Conservation (phyloP, 257 asterid species). For the Datura wrightii region DNA sequence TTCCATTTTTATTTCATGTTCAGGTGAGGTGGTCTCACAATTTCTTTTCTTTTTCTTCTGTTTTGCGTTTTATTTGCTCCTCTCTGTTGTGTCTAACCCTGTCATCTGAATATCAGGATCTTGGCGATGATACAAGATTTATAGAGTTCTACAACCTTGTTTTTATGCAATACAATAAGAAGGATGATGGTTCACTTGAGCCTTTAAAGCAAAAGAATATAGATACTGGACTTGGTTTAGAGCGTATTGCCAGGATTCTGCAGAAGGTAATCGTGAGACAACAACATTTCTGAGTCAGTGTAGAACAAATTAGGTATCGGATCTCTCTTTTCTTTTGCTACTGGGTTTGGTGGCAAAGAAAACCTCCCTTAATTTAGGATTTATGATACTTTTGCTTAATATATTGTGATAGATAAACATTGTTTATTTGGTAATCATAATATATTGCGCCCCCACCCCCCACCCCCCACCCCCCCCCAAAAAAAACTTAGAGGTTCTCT, state of each 20-base stretch:
- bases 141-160: conserved; percentile 98
- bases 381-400: neutral
- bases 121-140: conserved; percentile 91
- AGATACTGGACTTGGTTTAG: conserved; percentile 96
- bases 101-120: conserved; percentile 65
- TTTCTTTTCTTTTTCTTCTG: neutral
- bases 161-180: conserved; percentile 90
- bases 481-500: conserved; percentile 11
- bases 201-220: conserved; percentile 94
- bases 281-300: conserved; percentile 18
- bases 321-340: conserved; percentile 13
- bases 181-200: conserved; percentile 94
- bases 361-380: neutral
- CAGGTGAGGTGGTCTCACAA: conserved; percentile 24
- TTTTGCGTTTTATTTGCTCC: conserved; percentile 29
- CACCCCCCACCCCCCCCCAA: neutral
- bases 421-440: neutral
- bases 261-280: conserved; percentile 57
- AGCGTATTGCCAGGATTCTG: conserved; percentile 96
- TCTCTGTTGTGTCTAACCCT: conserved; percentile 9
- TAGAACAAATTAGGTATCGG: conserved; percentile 20
- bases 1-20: conserved; percentile 25
- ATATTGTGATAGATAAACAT: neutral
- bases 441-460: neutral
- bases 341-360: conserved; percentile 14